Base-by-base conservation (phyloP, 352 stramenopile genomes). In the Lagenidium giganteum region DNA sequence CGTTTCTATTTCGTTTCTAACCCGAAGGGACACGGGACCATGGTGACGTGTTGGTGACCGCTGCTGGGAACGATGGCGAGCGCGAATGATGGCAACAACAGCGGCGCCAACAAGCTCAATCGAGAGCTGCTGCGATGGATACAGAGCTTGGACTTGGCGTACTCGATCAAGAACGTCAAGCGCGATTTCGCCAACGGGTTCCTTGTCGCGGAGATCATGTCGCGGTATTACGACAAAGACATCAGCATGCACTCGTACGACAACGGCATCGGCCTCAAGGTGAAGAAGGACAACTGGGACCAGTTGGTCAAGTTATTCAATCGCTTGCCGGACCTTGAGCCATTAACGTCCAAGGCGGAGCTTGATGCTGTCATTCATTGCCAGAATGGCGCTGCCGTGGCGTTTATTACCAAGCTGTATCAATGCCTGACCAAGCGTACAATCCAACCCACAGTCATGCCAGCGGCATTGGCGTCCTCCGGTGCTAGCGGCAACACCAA, bases 121-220 rank as follows among this genome's bases (percentile, higher is more conserved):
- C 57, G 88, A 8, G 88, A 97, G 67, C 75, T 96, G 36, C 66
- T 97, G 56, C 76, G 86, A 29, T 97, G 88, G 88, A 87, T 96
- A 46, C 88, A 97, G 72, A 95, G 82, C 53, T 60, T 96, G n/a
- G 88, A 97, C 46, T 55, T 96, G 42, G 84, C 88, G 20, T 96
- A 96, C 52, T 95, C 82, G 9, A 89, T 97, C 52, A 97, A 97
- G 62, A 96, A 97, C 59, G 83, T 96, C 49, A 96, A 96, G 65
- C 62, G 85, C 36, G 84, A 94, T 66, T 95, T 95, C 51, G 67
- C 83, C 18, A 95, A 95, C 39, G 88, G 87, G 24, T 97, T 96
- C 53, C 66, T 97, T 1, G 77, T 96, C 21, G 88, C 86, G 3
- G 88, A 97, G 62, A 95, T 97, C 52, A 69, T 95, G 26, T 95